Base-by-base conservation (phyloP, 1,139 yeast genomes). In the Zygoascus sp. region DNA sequence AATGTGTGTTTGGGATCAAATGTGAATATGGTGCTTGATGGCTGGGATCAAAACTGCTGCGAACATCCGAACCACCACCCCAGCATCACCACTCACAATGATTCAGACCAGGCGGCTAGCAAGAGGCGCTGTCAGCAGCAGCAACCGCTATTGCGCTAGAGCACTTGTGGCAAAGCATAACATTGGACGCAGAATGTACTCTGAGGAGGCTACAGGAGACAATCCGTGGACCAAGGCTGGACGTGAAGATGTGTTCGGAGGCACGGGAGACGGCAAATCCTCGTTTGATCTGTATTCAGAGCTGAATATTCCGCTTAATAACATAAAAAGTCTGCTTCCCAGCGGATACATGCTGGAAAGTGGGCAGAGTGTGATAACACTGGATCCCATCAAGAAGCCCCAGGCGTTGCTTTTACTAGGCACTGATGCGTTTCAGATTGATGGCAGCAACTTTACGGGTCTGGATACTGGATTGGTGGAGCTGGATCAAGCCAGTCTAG, bases 381-480 rank as follows among this genome's bases (percentile, higher is more conserved):
- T 83, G 5, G 73, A 71, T 52, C 64, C 68, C 17, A 56, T 66
- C 2, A 74, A 74, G 2, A 65, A 68, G 38, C 72, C 74, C 2
- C 65, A 70, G 11, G 89, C 83, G 5, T 70, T 81, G 6, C 60
- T 84, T n/a, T 66, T 85, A 25, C 54, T 85, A 8, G 80, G 81
- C 27, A 75, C 76, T 38, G 89, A 83, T 57, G 75, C 81, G 1
- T 79, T 78, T 53, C 84, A 82, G 57, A 72, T 83, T 17, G 75
- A 79, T 55, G 64, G 83, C 35, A 62, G 70, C 19, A 55, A 54
- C 20, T 49, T 64, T 19, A 34, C 50, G 46, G 60, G 72, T 3
- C 55, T 68, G 22, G 67, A 67, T 20, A 50, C 53, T 2, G 72
- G 73, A 5, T 55, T 68, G 19, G 66, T 68, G 3, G 69, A 65